phyloP scores from a whole-genome alignment of 805 yeast species.

The Candida palmyrensis region DNA sequence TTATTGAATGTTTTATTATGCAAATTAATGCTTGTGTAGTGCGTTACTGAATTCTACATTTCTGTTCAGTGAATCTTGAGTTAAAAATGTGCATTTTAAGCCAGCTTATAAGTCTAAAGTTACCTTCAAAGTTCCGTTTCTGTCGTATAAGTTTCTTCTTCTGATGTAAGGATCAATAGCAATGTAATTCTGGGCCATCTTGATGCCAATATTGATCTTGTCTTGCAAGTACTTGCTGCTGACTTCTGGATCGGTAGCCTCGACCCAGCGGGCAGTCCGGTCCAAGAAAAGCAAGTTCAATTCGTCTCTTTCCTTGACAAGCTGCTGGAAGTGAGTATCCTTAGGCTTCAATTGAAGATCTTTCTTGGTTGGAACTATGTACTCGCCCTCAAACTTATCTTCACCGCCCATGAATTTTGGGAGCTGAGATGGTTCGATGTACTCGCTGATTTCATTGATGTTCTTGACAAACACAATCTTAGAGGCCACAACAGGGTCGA shows the following conservation, averaged over 20 bases:
- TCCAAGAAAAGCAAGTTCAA: conserved; percentile 52
- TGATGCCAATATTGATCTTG: conserved; percentile 47
- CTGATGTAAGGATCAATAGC: conserved; percentile 77
- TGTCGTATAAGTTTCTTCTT: conserved; percentile 72
- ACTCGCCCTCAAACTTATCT: conserved; percentile 49
- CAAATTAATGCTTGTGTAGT: no score
- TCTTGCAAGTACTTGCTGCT: conserved; percentile 47
- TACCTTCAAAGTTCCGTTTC: conserved; percentile 50
- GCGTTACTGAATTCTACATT: no score
- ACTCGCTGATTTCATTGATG: conserved; percentile 59
- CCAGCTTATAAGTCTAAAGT: not conserved
- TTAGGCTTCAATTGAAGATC: conserved; percentile 34
- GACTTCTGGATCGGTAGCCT: conserved; percentile 47
- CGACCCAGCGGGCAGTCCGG: conserved; percentile 76
- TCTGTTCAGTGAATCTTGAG: no score
- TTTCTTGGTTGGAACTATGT: conserved; percentile 56
- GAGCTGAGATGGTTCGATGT: conserved; percentile 53
- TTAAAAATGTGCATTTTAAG: no score
- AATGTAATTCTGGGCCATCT: conserved; percentile 60
- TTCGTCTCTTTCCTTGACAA: conserved; percentile 49
- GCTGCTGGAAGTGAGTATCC: conserved; percentile 36
- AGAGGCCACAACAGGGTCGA: conserved; percentile 93
- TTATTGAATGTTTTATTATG: no score
- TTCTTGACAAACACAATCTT: conserved; percentile 81
- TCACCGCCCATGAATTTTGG: conserved; percentile 76